Base-by-base conservation (phyloP, 179 eudicot species). In the Corrigiola litoralis region DNA sequence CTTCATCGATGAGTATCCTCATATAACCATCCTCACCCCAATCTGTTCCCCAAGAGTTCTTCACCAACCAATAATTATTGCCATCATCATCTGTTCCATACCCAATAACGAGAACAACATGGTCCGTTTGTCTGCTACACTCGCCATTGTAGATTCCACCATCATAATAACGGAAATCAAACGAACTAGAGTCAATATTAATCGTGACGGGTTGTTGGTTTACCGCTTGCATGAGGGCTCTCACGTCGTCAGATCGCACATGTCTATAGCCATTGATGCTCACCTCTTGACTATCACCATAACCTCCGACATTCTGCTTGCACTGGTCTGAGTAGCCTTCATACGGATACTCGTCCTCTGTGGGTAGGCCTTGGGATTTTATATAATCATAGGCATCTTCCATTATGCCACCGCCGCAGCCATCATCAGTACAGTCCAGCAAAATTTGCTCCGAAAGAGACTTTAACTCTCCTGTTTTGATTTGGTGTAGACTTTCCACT, bases 11-110 rank as follows among this genome's bases (percentile, higher is more conserved):
- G 21, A 57, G 61, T 5, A 57, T 21, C 29, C 62, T 57, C 36
- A 77, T 71, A 53, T 73, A 80, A 2, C 84, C 84, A 9, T 34
- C 47, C 42, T 77, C 79, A 0, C 85, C 85, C 85, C 85, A 78
- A 10, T 34, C 27, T 1, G 33, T 36, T 0, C 85, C 84, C 85
- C 85, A 78, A 1, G 82, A 81, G 20, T 81, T 78, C 75, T 72
- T 81, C 9, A 79, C 44, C 44, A 38, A 9, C 44, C 44, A 38
- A 9, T 38, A 38, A 9, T 16, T 16, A 6, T 0, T 12, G 44
- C 67, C 23, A 72, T 59, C 47, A 1, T 17, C 24, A 0, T 42
- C 36, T 1, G 55, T 60, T 13, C 81, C 84, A 12, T 74, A 81
- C 17, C 81, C 77, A 0, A 80, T 42, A 0, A 69, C 57, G 1